Base-by-base conservation (phyloP, 257 asterid species). In the Handroanthus guayacan region DNA sequence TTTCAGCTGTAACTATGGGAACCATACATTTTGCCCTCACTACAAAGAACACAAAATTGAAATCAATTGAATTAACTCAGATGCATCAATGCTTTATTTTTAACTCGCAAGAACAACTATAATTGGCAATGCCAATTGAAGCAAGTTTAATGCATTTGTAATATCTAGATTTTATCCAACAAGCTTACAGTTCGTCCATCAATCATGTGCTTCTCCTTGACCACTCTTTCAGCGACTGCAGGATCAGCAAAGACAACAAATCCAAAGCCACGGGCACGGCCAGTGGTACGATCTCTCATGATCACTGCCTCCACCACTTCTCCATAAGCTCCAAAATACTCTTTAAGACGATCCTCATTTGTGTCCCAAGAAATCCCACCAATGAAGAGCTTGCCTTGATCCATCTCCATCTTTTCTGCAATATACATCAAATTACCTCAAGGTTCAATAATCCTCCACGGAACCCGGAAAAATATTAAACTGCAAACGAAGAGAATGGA, bases 331-430 rank as follows among this genome's bases (percentile, higher is more conserved):
- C 86, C 85, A 74, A 93, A 93, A 83, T 93, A 93, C 71, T 91
- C 97, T 80, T 82, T 91, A 41, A 93, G 87, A 50, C 93, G 91
- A 56, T 91, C 97, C 81, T 93, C 98, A 75, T 93, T 87, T 5
- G 98, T 93, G 80, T 93, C 97, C 98, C 98, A 91, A 17, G 98
- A 93, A 71, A 93, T 93, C 82, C 98, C 98, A 83, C 98, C 98
- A 51, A 93, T 74, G 76, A 93, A 93, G 61, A 93, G 87, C 79
- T 93, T 93, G 57, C 98, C 89, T 77, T 80, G 88, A 78, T 88
- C 92, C n/a, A 63, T 72, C 81, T 88, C 90, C 92, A 88, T 88
- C 69, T 60, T 71, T 64, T 52, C 85, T 85, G 82, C 83, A 77
- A 79, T 76, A 67, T 71, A 63, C 14, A 51, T 38, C 36, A 69